Conservation (phyloP, 495 filamentous ascomycete genomes). For the Cudoniella acicularis region DNA sequence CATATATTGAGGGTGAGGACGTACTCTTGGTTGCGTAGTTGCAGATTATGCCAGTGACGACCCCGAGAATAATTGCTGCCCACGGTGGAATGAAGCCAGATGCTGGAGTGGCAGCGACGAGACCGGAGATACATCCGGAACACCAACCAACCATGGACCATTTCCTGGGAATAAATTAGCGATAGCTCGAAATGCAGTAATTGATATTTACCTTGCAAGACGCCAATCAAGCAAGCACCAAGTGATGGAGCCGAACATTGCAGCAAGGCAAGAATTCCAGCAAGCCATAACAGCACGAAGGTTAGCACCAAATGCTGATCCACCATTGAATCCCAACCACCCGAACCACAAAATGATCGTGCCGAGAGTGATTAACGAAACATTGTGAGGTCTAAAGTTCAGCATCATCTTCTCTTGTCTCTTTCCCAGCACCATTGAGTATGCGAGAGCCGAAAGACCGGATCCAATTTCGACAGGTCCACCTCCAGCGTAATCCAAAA, state of each 20-base stretch:
- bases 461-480: conserved; percentile 98
- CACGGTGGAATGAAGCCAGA: conserved; percentile 87
- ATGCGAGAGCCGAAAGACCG: conserved; percentile 87
- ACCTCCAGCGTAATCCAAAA: conserved; percentile 94
- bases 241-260: conserved; percentile 79
- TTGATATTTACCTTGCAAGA: conserved; percentile 51
- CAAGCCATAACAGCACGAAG: conserved; percentile 89
- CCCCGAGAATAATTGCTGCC: conserved; percentile 80
- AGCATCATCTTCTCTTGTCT: conserved; percentile 99
- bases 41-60: conserved; percentile 79
- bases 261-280: conserved; percentile 94
- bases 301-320: conserved; percentile 95
- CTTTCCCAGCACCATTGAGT: conserved; percentile 91
- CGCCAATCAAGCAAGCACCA: conserved; percentile 95
- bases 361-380: conserved; percentile 92
- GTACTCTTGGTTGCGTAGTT: conserved; percentile 90
- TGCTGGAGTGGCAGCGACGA: conserved; percentile 88
- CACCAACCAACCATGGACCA: conserved; percentile 99
- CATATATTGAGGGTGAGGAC: conserved; percentile 28
- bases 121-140: conserved; percentile 85
- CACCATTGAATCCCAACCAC: conserved; percentile 98
- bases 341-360: conserved; percentile 97
- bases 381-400: conserved; percentile 89
- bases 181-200: neutral
- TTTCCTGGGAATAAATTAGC: conserved; percentile 47